phyloP scores from a whole-genome alignment of 345 rosid genomes.

The Brassica carinata region DNA sequence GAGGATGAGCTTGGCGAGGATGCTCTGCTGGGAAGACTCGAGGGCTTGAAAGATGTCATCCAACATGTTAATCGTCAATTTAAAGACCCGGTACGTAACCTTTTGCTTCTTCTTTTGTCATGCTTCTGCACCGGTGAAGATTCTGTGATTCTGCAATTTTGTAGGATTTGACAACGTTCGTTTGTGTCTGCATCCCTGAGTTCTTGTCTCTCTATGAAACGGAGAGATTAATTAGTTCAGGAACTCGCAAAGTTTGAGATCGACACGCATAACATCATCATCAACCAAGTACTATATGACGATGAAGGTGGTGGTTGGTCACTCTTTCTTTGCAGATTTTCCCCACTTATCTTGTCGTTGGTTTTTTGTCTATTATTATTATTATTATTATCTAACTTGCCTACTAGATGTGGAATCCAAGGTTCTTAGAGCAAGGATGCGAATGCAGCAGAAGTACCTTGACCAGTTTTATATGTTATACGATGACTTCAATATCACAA shows the following conservation, averaged over 20 bases:
- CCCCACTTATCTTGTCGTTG: too few species aligned
- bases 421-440: conserved; percentile 44
- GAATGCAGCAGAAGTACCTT: conserved; percentile 54
- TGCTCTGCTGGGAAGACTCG: conserved; percentile 95
- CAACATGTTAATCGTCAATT: conserved; percentile 96
- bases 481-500: conserved; percentile 95
- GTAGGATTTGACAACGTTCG: conserved; percentile 95
- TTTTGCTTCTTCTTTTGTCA: conserved; percentile 5
- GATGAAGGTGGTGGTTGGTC: conserved; percentile 66
- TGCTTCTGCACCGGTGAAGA: conserved; percentile 9
- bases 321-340: background rate
- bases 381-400: background rate
- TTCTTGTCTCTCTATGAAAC: conserved; percentile 98
- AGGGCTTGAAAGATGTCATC: conserved; percentile 97
- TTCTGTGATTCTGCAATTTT: conserved; percentile 8
- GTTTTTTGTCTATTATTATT: background rate
- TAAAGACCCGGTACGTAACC: conserved; percentile 76
- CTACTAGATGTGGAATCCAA: conserved; percentile 75
- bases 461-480: conserved; percentile 98
- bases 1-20: conserved; percentile 94
- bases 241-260: conserved; percentile 99
- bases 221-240: conserved; percentile 82
- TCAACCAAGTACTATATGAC: conserved; percentile 89
- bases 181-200: conserved; percentile 99
- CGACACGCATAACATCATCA: conserved; percentile 91